phyloP scores from a whole-genome alignment of 2,329 filamentous ascomycete genomes.

The Elsinoe batatas region DNA sequence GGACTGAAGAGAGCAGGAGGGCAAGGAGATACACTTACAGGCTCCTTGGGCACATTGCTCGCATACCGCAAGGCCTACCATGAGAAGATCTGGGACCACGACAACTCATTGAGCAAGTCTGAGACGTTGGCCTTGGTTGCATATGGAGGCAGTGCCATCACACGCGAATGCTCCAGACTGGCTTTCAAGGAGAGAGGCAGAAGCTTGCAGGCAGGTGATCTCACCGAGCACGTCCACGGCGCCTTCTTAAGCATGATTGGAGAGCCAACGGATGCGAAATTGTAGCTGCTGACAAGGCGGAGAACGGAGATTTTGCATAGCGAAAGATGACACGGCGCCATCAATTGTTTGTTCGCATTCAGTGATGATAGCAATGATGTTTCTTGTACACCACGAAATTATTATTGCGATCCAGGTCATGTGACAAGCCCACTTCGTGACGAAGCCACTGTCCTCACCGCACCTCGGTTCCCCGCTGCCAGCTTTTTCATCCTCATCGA shows the following conservation, averaged over 20 bases:
- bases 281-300: background rate
- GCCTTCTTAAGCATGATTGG: conserved; percentile 76
- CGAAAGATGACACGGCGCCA: too few relatives aligned
- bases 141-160: conserved; percentile 78
- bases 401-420: too few relatives aligned
- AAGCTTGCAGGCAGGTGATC: conserved; percentile 81
- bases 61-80: conserved; percentile 83
- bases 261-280: conserved; percentile 33
- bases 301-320: too few relatives aligned
- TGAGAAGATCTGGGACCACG: conserved; percentile 65
- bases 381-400: too few relatives aligned
- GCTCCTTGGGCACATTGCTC: conserved; percentile 76
- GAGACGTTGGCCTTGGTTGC: conserved; percentile 65
- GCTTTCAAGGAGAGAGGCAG: conserved; percentile 80
- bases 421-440: too few relatives aligned
- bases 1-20: conserved; percentile 61
- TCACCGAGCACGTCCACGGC: conserved; percentile 79
- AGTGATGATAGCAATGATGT: too few relatives aligned
- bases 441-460: background rate
- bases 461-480: background rate
- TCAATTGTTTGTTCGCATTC: too few relatives aligned
- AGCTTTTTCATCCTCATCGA: background rate
- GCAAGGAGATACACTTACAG: conserved; percentile 54
- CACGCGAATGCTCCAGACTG: conserved; percentile 77
- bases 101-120: conserved; percentile 43